Evolutionary conservation across 2,329 filamentous ascomycete species (phyloP).

Genomic region (Aspergillus proliferans): DNA sequence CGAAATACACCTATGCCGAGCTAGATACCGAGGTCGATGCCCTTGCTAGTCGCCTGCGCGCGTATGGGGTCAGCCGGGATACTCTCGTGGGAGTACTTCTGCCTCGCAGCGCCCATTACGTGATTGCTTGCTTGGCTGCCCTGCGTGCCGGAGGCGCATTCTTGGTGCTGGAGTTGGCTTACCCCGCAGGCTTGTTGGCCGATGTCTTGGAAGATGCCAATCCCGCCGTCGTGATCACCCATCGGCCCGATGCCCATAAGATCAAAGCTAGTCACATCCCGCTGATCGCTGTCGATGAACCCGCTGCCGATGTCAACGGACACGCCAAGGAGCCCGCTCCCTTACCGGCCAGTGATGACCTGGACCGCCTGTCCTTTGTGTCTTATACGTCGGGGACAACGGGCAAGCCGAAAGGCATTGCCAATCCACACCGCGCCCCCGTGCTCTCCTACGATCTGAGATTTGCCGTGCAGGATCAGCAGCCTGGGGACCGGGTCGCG

Average conservation of each 20-base stretch:
- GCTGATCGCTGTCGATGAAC: constrained; percentile 59
- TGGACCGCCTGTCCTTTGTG: constrained; percentile 72
- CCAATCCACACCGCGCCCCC: constrained; percentile 68
- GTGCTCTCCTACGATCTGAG: constrained; percentile 68
- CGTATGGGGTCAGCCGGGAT: constrained; percentile 65
- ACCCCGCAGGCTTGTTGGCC: constrained; percentile 65
- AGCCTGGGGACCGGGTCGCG: constrained; percentile 70
- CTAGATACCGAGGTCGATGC: constrained; percentile 61
- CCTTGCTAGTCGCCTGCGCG: constrained; percentile 59
- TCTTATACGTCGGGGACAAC: constrained; percentile 75
- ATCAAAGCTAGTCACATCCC: constrained; percentile 54
- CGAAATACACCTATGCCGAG: constrained; percentile 64
- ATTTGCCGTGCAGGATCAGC: constrained; percentile 63
- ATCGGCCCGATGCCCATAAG: constrained; percentile 57
- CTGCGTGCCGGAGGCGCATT: constrained; percentile 74
- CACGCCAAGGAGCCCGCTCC: constrained; percentile 43
- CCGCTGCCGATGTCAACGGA: constrained; percentile 23
- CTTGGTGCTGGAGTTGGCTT: constrained; percentile 72
- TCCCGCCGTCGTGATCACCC: constrained; percentile 65
- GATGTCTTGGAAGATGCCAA: constrained; percentile 72
- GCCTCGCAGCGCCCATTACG: constrained; percentile 69
- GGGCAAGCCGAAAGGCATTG: constrained; percentile 74
- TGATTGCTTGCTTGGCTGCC: constrained; percentile 71
- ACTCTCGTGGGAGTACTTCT: constrained; percentile 69
- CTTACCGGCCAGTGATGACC: constrained; percentile 58